These are phyloP conservation scores for Cyclotella cryptica DNA, from an alignment of 108 stramenopile species.

Conservation along the genomic window DNA sequence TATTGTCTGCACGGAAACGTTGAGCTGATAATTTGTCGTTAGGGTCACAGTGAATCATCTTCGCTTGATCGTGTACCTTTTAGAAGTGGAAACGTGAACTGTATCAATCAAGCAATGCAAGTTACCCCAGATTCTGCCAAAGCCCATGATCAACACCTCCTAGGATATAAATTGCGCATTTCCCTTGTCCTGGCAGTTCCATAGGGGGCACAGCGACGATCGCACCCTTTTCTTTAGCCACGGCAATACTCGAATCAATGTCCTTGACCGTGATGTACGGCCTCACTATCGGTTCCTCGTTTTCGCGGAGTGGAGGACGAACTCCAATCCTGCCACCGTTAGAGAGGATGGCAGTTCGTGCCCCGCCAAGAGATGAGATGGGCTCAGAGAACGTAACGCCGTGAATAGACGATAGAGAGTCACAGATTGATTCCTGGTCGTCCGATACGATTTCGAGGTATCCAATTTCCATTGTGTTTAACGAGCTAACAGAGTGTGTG, in stretches of 20 bases:
- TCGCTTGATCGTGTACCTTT: too few species aligned
- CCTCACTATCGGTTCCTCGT: not conserved
- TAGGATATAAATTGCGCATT: conserved; percentile 5
- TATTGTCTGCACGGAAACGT: too few species aligned
- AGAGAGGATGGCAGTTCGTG: not conserved
- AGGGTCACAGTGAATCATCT: too few species aligned
- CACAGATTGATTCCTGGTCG: too few species aligned
- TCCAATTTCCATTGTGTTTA: too few species aligned
- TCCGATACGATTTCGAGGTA: too few species aligned
- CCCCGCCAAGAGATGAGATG: not conserved
- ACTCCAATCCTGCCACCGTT: not conserved
- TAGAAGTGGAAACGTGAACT: too few species aligned
- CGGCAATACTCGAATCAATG: not conserved
- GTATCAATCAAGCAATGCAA: too few species aligned
- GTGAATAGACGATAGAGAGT: not conserved
- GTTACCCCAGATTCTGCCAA: not conserved
- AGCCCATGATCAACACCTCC: conserved; percentile 5
- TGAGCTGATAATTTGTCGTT: too few species aligned
- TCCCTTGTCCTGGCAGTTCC: not conserved
- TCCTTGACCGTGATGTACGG: not conserved
- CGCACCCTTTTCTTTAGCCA: not conserved
- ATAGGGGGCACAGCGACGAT: conserved; percentile 2
- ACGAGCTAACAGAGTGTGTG: too few species aligned
- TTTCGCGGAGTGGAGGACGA: not conserved
- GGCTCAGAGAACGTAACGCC: too few species aligned